Conservation (phyloP, 139 green algal species). For the Nannochloris sp. region DNA sequence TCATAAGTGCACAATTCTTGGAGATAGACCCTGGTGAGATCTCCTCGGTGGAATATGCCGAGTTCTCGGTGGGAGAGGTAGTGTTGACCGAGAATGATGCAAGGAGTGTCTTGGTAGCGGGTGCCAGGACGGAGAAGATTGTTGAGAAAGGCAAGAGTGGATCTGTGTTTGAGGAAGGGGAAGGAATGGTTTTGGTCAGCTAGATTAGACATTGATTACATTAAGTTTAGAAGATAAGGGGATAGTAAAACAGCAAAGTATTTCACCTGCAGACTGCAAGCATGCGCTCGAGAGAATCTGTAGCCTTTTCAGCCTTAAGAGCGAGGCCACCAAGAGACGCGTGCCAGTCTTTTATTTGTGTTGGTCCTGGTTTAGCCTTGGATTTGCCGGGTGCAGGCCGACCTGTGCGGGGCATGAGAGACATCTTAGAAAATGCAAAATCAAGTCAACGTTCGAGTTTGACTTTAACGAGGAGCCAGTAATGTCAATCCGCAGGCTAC, state of each 20-base stretch:
- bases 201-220: background rate
- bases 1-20: slow-evolving; percentile 12
- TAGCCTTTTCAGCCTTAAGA: slow-evolving; percentile 10
- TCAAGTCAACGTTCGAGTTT: no score
- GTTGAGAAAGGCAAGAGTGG: background rate
- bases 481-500: no score
- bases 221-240: background rate
- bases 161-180: background rate
- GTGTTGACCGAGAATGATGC: slow-evolving; percentile 4
- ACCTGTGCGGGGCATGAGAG: no score
- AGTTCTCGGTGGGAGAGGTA: slow-evolving; percentile 12
- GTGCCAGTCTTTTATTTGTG: slow-evolving; percentile 4
- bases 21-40: slow-evolving; percentile 1
- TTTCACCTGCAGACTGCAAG: background rate
- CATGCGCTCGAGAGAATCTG: slow-evolving; percentile 10
- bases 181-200: background rate
- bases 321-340: background rate
- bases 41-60: background rate
- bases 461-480: no score
- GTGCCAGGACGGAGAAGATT: background rate
- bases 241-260: background rate
- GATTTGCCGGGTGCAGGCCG: no score
- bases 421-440: no score
- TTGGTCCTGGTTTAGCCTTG: no score
- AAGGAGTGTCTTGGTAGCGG: background rate